Evolutionary conservation across 163 green algal species (phyloP).

Genomic region (Scenedesmus sp.): DNA sequence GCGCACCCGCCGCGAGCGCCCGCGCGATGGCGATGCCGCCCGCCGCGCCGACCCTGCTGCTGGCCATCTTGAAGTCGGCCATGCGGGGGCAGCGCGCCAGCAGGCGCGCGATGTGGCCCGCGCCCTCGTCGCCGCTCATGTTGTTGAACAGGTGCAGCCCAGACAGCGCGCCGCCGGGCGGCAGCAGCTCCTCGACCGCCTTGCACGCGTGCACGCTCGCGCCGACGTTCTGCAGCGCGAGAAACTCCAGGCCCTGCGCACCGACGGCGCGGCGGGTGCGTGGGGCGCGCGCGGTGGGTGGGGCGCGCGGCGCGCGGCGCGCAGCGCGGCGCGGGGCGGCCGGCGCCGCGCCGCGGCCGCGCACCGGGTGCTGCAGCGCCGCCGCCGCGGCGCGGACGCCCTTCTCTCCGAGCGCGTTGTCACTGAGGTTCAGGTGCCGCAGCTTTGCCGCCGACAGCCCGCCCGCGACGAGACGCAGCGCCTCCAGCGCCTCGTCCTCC

Average conservation of each 20-base stretch:
- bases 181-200: constrained; percentile 87
- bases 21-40: constrained; percentile 74
- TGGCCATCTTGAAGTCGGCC: constrained; percentile 90
- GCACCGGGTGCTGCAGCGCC: constrained; percentile 68
- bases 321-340: too few relatives aligned
- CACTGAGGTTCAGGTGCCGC: constrained; percentile 81
- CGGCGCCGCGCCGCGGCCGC: too few relatives aligned
- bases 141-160: constrained; percentile 97
- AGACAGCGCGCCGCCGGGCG: constrained; percentile 45
- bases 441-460: constrained; percentile 67
- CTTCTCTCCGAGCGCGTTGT: constrained; percentile 98
- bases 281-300: too few relatives aligned
- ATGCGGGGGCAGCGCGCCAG: constrained; percentile 63
- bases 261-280: too few relatives aligned
- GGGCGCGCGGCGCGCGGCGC: too few relatives aligned
- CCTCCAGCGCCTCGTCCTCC: constrained; percentile 90
- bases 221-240: constrained; percentile 96
- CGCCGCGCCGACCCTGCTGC: constrained; percentile 81
- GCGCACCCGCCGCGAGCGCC: constrained; percentile 66
- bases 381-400: constrained; percentile 85
- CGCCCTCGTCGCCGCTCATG: constrained; percentile 93
- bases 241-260: constrained; percentile 74
- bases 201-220: constrained; percentile 88
- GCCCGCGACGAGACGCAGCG: constrained; percentile 78
- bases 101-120: constrained; percentile 70